Conservation (phyloP, 345 rosid genomes). For the Populus ilicifolia region DNA sequence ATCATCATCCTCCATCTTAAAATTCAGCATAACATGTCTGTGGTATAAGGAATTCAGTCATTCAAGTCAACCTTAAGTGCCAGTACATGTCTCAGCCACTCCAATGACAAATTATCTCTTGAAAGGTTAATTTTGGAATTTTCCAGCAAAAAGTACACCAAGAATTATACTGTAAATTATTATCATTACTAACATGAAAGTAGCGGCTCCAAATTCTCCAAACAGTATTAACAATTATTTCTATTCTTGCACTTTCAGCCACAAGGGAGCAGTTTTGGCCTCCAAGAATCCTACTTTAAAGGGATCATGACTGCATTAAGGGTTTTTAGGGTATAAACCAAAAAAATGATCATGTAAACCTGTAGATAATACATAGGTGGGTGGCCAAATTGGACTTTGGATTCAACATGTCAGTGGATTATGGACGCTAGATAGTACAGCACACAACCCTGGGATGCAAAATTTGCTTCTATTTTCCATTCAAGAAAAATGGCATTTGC, state of each 20-base stretch:
- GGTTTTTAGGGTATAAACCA: background rate
- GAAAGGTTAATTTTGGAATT: background rate
- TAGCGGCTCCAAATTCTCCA: background rate
- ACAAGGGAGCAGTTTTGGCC: background rate
- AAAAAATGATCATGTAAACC: background rate
- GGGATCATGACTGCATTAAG: background rate
- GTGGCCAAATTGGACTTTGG: background rate
- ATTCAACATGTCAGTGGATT: background rate
- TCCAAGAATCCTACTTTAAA: background rate
- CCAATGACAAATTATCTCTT: background rate
- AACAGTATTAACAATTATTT: background rate
- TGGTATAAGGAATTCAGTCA: background rate
- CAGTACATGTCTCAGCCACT: background rate
- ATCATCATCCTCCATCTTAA: background rate
- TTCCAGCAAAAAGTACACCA: background rate
- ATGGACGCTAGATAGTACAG: background rate
- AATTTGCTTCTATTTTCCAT: background rate
- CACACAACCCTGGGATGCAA: background rate
- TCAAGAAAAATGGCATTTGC: background rate
- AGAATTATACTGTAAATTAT: background rate
- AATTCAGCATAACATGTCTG: background rate
- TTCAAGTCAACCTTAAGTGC: background rate
- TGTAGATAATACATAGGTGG: background rate
- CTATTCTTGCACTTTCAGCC: background rate
- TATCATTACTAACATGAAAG: background rate